Base-by-base conservation (phyloP, 805 yeast genomes). In the Nakazawaea holstii region DNA sequence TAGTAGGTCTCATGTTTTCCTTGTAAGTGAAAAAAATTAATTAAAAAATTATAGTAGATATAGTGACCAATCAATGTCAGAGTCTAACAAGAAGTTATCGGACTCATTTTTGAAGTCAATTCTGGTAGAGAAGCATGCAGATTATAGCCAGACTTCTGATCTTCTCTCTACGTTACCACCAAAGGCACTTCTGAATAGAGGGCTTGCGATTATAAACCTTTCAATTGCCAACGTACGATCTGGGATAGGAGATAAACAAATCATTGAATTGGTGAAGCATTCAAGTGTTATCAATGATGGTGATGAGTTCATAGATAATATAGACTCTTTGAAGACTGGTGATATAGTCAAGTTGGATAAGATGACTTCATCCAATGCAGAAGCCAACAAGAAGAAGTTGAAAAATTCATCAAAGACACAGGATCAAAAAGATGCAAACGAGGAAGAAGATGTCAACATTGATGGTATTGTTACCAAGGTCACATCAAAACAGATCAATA, bases 201-300 rank as follows among this genome's bases (percentile, higher is more conserved):
- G 97, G 0, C 67, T 87, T 26, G 97, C 97, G 0, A 69, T 88
- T 4, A 61, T 81, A 41, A 87, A 90, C 61, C 67, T 92, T 41
- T 60, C 67, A 0, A 66, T 84, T 11, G 73, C 74, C n/a, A 79
- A 80, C 47, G 64, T 86, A 2, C 70, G 84, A 47, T 84, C 91
- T 0, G 95, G 96, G 0, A 66, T 88, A 8, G 95, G 88, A 13
- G 97, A 97, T 1, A 78, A 82, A 49, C 69, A 80, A 1, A 68
- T 84, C 5, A 55, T 88, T 11, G 95, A 88, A 53, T 63, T 92
- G 45, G 69, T 56, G 14, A 66, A 70, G 28, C 92, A 86, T 52
- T 68, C 82, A 0, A 72, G 73, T 1, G 76, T 66, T 9, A 56
- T 52, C 45, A 56, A 60, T 55, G 61, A 58, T 26, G 67, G 47